Base-by-base conservation (phyloP, 1,139 yeast species). In the Suhomyces ambrosiae region DNA sequence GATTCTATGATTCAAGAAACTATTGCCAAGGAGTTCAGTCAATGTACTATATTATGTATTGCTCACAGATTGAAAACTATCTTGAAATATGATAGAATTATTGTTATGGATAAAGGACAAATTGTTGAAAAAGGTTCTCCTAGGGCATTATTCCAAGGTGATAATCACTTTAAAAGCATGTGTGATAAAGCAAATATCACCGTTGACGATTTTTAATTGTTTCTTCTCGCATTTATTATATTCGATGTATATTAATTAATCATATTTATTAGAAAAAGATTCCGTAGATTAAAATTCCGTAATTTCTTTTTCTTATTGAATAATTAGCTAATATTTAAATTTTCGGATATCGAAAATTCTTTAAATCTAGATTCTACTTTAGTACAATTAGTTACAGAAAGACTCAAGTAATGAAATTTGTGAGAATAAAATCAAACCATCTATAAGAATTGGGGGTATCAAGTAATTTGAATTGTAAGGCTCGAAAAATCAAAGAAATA, bases 61-160 rank as follows among this genome's bases (percentile, higher is more conserved):
- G 82, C 82, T 3, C 80, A 76, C 52, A 63, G 82, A 45, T 64
- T 76, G 54, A 71, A 69, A 48, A 76, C 81, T 1, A 76, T 76
- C 43, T 50, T 76, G 34, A 62, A 69, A 43, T 76, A 76, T 45
- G 81, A 76, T 49, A 61, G 70, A 43, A 76, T 76, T 33, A 58
- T 76, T 43, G 80, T 76, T 14, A 60, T 77, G 65, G 81, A 76
- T 48, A 60, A 68, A 31, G 82, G 82, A n/a, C 56, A 65, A 33
- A 60, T 73, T 23, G 62, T 57, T 29, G 80, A 77, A 48, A 74
- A 65, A 49, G 81, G 74, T 40, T 59, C 71, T 2, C 82, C 82
- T 1, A 54, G 59, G 58, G 53, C 54, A 7, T 62, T 77, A 40
- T 76, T 60, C 54, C 56, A 58, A 14, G 39, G 44, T 28, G 42